Percentiles rank a stretch among this genome's conserved stretches.
Evolutionary conservation across 768 basidiomycete genomes (phyloP).

Genomic region (Mycena belliarum): DNA sequence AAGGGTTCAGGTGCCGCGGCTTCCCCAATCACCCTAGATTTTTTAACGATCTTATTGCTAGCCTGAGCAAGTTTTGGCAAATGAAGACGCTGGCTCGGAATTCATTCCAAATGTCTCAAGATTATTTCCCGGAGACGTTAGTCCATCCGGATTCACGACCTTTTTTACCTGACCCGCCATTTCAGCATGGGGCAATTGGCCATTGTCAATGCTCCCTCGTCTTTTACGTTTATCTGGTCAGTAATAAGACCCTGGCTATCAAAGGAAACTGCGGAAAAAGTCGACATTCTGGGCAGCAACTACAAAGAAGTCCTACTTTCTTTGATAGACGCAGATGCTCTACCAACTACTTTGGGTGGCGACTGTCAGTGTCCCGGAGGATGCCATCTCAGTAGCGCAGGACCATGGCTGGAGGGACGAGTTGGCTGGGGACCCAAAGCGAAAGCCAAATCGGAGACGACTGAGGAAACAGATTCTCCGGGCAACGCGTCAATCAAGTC

Average conservation of each 20-base stretch:
- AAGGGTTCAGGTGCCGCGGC: slow-evolving; percentile 61
- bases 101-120: slow-evolving; percentile 75
- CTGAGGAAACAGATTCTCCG: background rate
- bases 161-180: background rate
- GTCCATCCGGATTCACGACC: slow-evolving; percentile 21
- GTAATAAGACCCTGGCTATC: slow-evolving; percentile 72
- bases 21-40: background rate
- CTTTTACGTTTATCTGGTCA: slow-evolving; percentile 74
- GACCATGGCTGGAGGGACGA: slow-evolving; percentile 71
- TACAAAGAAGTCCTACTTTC: slow-evolving; percentile 58
- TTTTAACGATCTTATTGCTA: slow-evolving; percentile 24
- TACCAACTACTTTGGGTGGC: slow-evolving; percentile 65
- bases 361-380: slow-evolving; percentile 65
- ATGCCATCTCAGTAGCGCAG: slow-evolving; percentile 62
- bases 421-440: slow-evolving; percentile 48
- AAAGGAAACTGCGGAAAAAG: slow-evolving; percentile 69
- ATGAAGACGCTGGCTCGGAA: slow-evolving; percentile 62
- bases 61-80: slow-evolving; percentile 73
- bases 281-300: slow-evolving; percentile 64
- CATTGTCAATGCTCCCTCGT: slow-evolving; percentile 71
- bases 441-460: slow-evolving; percentile 11
- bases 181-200: slow-evolving; percentile 70
- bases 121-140: slow-evolving; percentile 78
- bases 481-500: background rate
- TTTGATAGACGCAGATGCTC: slow-evolving; percentile 61